Evolutionary conservation across 2,329 filamentous ascomycete species (phyloP).

Genomic region (Hansfordia pulvinata): DNA sequence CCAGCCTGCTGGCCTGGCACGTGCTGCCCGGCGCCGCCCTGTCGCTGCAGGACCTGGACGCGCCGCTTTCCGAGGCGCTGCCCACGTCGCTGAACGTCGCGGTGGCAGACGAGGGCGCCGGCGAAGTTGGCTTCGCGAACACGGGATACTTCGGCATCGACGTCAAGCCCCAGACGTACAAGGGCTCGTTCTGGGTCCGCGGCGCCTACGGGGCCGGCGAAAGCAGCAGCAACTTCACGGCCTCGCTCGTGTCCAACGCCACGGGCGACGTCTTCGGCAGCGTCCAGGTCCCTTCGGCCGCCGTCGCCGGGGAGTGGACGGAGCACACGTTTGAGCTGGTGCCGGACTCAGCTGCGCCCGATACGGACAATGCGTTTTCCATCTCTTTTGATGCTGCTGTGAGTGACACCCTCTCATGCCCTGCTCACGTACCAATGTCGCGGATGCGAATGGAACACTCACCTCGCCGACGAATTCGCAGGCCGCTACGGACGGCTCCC

Average conservation of each 20-base stretch:
- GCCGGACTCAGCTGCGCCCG: constrained; percentile 31
- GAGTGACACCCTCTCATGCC: constrained; percentile 4
- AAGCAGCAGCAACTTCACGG: constrained; percentile 31
- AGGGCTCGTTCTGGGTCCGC: constrained; percentile 38
- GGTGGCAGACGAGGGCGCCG: constrained; percentile 14
- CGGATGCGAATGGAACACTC: neutral
- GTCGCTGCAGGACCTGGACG: constrained; percentile 28
- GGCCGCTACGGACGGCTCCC: constrained; percentile 22
- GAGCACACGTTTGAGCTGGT: constrained; percentile 33
- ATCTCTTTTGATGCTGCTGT: constrained; percentile 34
- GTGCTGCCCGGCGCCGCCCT: constrained; percentile 27
- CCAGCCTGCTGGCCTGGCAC: constrained; percentile 30
- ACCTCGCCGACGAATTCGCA: constrained; percentile 5
- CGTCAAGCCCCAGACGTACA: constrained; percentile 31
- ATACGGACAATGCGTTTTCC: constrained; percentile 40
- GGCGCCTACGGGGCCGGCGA: no score
- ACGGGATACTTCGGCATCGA: constrained; percentile 45
- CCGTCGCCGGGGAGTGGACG: constrained; percentile 28
- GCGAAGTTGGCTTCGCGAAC: constrained; percentile 32
- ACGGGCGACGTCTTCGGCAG: constrained; percentile 29
- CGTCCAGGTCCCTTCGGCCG: constrained; percentile 29
- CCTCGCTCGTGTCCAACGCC: constrained; percentile 28
- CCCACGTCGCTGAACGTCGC: constrained; percentile 35
- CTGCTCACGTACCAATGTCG: neutral
- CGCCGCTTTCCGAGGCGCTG: constrained; percentile 37